Conservation (phyloP, 495 filamentous ascomycete genomes). For the Platismatia glauca region DNA sequence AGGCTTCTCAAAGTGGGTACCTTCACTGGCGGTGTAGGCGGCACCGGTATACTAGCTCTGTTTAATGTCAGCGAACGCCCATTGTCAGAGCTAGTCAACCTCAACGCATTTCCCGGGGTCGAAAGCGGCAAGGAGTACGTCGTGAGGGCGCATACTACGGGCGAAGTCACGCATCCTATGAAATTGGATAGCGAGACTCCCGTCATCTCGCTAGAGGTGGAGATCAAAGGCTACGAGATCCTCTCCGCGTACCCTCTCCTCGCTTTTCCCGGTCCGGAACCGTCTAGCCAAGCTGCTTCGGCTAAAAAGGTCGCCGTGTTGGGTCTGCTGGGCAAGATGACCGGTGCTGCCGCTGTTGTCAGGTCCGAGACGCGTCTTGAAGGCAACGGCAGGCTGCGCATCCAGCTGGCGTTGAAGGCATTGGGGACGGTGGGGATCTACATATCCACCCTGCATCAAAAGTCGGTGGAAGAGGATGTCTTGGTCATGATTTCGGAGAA, state of each 20-base stretch:
- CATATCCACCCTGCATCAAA: constrained; percentile 54
- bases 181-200: constrained; percentile 22
- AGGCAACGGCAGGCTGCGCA: constrained; percentile 49
- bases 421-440: constrained; percentile 67
- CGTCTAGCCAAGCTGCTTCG: neutral
- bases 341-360: constrained; percentile 70
- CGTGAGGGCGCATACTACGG: constrained; percentile 62
- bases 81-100: constrained; percentile 55
- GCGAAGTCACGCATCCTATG: constrained; percentile 48
- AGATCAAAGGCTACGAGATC: constrained; percentile 67
- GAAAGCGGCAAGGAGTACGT: constrained; percentile 48
- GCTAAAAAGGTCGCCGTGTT: constrained; percentile 53
- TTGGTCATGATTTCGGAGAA: constrained; percentile 67
- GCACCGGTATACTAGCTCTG: constrained; percentile 68
- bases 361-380: constrained; percentile 46
- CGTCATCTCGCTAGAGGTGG: constrained; percentile 50
- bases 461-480: constrained; percentile 55
- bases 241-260: constrained; percentile 62
- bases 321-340: constrained; percentile 82
- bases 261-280: constrained; percentile 8
- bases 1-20: constrained; percentile 69
- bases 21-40: constrained; percentile 55
- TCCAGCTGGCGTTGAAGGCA: constrained; percentile 66
- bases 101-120: constrained; percentile 67
- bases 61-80: constrained; percentile 63